Percentiles rank a stretch among this genome's conserved stretches.
phyloP scores from a whole-genome alignment of 2,329 filamentous ascomycete genomes.

The Claviceps sp. region DNA sequence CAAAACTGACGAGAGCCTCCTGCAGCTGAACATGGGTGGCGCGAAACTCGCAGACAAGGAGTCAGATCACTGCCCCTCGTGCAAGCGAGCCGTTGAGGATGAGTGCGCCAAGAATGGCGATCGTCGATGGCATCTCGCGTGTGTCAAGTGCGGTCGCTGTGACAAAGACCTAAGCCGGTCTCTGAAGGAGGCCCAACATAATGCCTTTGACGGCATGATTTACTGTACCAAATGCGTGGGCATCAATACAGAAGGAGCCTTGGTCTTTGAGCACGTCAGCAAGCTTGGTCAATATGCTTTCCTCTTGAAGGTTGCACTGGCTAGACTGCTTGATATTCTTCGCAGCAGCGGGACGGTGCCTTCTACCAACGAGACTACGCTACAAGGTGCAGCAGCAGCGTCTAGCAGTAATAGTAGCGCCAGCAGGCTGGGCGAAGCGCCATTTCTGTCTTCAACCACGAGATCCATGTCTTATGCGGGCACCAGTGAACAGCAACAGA shows the following conservation, averaged over 20 bases:
- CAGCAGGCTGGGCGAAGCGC: constrained; percentile 13
- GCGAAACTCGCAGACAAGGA: constrained; percentile 56
- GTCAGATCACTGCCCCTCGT: constrained; percentile 73
- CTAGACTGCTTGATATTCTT: constrained; percentile 75
- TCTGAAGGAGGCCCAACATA: constrained; percentile 58
- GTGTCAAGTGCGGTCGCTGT: constrained; percentile 61
- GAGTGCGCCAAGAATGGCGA: constrained; percentile 70
- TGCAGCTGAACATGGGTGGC: constrained; percentile 53
- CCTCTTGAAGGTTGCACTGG: constrained; percentile 79
- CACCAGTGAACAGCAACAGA: constrained; percentile 26
- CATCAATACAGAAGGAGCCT: constrained; percentile 36
- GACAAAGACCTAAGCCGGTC: constrained; percentile 52
- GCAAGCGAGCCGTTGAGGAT: constrained; percentile 82
- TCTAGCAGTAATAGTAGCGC: neutral
- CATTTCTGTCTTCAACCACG: constrained; percentile 45
- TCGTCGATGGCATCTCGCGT: constrained; percentile 70
- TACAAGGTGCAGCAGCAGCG: constrained; percentile 8
- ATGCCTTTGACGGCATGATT: constrained; percentile 50
- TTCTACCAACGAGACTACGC: constrained; percentile 52
- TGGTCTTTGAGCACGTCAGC: constrained; percentile 59
- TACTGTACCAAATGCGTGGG: constrained; percentile 57
- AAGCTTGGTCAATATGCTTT: constrained; percentile 93
- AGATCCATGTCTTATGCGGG: constrained; percentile 64
- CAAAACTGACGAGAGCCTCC: constrained; percentile 55
- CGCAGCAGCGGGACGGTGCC: constrained; percentile 71